Base-by-base conservation (phyloP, 2,329 filamentous ascomycete genomes). In the Hymenoscyphus scutula region DNA sequence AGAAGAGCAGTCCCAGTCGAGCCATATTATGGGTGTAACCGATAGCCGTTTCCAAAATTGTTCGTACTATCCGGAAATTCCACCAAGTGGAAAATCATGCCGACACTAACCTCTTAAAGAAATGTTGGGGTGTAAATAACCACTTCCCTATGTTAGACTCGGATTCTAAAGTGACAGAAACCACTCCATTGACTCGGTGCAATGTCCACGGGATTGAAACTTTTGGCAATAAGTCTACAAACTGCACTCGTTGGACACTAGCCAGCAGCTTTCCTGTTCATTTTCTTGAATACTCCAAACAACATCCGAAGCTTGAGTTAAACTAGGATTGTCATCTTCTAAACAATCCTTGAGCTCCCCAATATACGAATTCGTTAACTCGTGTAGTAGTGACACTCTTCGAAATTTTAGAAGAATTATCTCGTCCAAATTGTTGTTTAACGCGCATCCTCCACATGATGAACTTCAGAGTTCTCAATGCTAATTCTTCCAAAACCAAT, bases 401-500 rank as follows among this genome's bases (percentile, higher is more conserved):
- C 11, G 13, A 37, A 4, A 15, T 37, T 37, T 13, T 13, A 17
- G 13, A 1, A 37, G 13, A 11, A 37, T 37, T 37, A 37, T 13
- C 13, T 37, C 82, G 67, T 85, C 81, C 7, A 85, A 72, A 85
- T 82, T 1, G 83, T 82, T 77, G 84, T 80, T 63, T 82, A 84
- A 41, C 85, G 82, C 55, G 81, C 84, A 3, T 81, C 81, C 1
- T 82, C 82, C 2, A 85, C 79, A 65, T 83, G 85, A 11, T 23
- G 23, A 37, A 4, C 17, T 5, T 37, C 34, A 13, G 34, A 37
- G 11, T 37, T 37, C 34, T 37, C 34, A 37, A 37, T 17, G 11
- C 34, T 37, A 3, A 37, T 37, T 37, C 34, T 37, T 37, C 34
- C 13, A 37, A 37, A 37, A 15, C 11, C 34, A 37, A 11, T 23